These are phyloP conservation scores for Agroathelia rolfsii DNA, from an alignment of 1,284 basidiomycete species.

Conservation along the genomic window DNA sequence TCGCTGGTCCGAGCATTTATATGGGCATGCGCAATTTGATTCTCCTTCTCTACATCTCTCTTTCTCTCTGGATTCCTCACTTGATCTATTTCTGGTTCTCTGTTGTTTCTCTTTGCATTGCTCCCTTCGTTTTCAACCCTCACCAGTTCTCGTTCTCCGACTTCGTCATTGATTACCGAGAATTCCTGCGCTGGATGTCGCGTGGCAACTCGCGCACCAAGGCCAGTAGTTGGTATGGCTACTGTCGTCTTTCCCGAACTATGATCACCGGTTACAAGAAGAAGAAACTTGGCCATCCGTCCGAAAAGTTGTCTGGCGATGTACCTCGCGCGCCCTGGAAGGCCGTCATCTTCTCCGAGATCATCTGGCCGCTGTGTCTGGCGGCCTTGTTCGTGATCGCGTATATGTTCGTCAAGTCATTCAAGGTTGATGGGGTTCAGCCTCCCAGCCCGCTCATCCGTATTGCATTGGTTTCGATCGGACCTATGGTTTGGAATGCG, in stretches of 20 bases:
- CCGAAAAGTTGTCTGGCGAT: slow-evolving; percentile 89
- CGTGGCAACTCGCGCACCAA: slow-evolving; percentile 91
- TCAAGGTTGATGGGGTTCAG: slow-evolving; percentile 52
- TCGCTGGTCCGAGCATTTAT: slow-evolving; percentile 97
- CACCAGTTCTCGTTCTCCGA: slow-evolving; percentile 94
- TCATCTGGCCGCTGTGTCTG: slow-evolving; percentile 73
- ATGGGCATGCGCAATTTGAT: slow-evolving; percentile 91
- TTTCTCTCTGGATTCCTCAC: slow-evolving; percentile 87
- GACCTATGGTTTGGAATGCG: slow-evolving; percentile 95
- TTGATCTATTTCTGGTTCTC: slow-evolving; percentile 97
- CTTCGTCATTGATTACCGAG: slow-evolving; percentile 96
- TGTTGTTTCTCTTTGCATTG: slow-evolving; percentile 82
- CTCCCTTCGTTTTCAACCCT: slow-evolving; percentile 95
- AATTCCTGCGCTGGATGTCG: slow-evolving; percentile 97
- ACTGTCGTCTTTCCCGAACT: slow-evolving; percentile 89
- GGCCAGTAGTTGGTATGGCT: slow-evolving; percentile 96
- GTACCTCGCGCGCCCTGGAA: slow-evolving; percentile 85
- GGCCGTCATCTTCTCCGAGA: slow-evolving; percentile 78
- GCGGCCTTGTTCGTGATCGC: slow-evolving; percentile 76
- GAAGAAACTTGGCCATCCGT: slow-evolving; percentile 92
- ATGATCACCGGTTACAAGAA: slow-evolving; percentile 98
- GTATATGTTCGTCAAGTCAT: slow-evolving; percentile 88
- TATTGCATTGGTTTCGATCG: slow-evolving; percentile 84
- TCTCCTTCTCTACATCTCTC: slow-evolving; percentile 80
- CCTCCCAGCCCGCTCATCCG: slow-evolving; percentile 79